Evolutionary conservation across 1,284 basidiomycete species (phyloP).

Genomic region (Malassezia psittaci): DNA sequence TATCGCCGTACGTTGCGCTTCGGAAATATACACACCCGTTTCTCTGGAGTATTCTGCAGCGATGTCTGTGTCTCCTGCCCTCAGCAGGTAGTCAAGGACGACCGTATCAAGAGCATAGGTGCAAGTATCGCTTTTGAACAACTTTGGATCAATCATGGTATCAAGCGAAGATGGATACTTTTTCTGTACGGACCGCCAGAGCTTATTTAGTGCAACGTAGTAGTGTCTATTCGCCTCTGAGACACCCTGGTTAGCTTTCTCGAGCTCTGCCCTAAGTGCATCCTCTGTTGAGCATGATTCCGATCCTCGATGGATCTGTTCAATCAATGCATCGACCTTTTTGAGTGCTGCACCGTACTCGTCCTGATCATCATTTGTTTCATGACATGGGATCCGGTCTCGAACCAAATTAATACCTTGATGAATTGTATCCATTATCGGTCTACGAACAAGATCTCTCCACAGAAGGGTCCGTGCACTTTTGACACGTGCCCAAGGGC

Average conservation of each 20-base stretch:
- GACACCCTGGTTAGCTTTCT: slow-evolving; percentile 24
- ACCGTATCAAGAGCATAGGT: slow-evolving; percentile 28
- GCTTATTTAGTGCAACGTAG: slow-evolving; percentile 29
- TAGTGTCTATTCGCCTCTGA: slow-evolving; percentile 33
- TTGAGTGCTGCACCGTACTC: not conserved
- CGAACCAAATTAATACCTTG: slow-evolving; percentile 30
- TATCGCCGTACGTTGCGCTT: slow-evolving; percentile 9
- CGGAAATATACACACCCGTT: slow-evolving; percentile 14
- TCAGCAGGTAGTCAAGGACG: slow-evolving; percentile 32
- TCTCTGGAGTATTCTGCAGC: slow-evolving; percentile 25
- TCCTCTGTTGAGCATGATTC: not conserved
- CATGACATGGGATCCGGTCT: slow-evolving; percentile 20
- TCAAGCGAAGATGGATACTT: slow-evolving; percentile 34
- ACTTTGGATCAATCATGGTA: slow-evolving; percentile 25
- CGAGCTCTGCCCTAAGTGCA: slow-evolving; percentile 6
- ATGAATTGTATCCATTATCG: slow-evolving; percentile 37
- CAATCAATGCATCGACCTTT: not conserved
- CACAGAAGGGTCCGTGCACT: not conserved
- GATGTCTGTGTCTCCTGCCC: slow-evolving; percentile 29
- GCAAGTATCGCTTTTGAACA: slow-evolving; percentile 26
- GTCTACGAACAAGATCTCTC: not conserved
- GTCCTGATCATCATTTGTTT: not conserved
- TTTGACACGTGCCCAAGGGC: not conserved
- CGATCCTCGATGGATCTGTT: not conserved
- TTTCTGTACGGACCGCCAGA: slow-evolving; percentile 33